phyloP scores from a whole-genome alignment of 176 grass and related monocot species.

The Aegilops longissima region DNA sequence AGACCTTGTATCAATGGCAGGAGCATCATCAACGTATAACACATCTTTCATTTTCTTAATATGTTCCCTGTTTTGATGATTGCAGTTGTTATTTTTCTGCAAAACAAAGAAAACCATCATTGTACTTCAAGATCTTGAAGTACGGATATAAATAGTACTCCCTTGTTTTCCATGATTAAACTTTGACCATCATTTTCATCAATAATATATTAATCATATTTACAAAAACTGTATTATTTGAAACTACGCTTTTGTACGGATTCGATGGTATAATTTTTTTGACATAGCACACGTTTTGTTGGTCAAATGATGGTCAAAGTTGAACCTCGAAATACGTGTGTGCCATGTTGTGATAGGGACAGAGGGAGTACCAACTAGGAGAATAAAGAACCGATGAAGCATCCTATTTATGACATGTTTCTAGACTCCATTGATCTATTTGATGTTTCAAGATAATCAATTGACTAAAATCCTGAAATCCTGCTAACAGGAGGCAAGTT shows the following conservation, averaged over 20 bases:
- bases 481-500: constrained; percentile 75
- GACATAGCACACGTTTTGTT: background rate
- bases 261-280: background rate
- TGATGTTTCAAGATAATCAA: background rate
- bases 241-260: background rate
- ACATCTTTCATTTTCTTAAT: background rate
- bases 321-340: background rate
- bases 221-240: background rate
- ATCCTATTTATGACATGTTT: constrained; percentile 10
- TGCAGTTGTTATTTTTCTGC: background rate
- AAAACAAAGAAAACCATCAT: background rate
- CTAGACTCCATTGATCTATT: constrained; percentile 19
- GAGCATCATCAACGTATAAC: background rate
- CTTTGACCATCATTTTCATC: background rate
- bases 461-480: constrained; percentile 27
- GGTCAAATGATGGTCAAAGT: background rate
- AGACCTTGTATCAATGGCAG: background rate
- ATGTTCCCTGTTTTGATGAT: background rate
- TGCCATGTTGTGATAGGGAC: background rate
- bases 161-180: background rate
- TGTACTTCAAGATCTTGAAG: background rate
- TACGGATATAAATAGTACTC: background rate
- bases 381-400: background rate
- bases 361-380: background rate
- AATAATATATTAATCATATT: background rate